phyloP scores from a whole-genome alignment of 768 basidiomycete species.

The Tephrocybe sp. region DNA sequence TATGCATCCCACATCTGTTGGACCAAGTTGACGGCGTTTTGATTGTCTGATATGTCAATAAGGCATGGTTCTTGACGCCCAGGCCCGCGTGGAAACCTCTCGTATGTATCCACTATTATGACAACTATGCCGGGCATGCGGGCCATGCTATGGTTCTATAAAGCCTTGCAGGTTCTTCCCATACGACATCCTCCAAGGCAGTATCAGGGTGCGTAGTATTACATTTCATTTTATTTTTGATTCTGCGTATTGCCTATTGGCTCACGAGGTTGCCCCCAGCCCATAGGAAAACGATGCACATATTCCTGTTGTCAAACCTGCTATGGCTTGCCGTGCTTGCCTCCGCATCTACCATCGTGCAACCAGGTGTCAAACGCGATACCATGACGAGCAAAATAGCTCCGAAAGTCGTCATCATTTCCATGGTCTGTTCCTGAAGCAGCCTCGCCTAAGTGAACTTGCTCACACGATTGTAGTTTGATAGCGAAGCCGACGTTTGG shows the following conservation, averaged over 20 bases:
- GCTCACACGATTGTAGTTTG: constrained; percentile 1
- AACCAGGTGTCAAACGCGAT: not conserved
- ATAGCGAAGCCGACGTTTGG: constrained; percentile 11
- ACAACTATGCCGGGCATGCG: not conserved
- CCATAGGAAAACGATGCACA: constrained; percentile 6
- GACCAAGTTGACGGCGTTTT: not conserved
- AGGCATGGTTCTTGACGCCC: constrained; percentile 2
- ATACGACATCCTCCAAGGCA: constrained; percentile 5
- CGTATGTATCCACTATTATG: too few relatives aligned
- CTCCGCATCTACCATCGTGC: constrained; percentile 1
- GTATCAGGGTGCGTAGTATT: constrained; percentile 3
- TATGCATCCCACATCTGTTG: too few relatives aligned
- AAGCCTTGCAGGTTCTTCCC: not conserved
- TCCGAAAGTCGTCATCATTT: constrained; percentile 15
- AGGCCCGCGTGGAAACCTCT: not conserved
- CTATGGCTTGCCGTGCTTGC: constrained; percentile 10
- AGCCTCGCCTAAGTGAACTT: not conserved
- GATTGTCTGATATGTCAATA: constrained; percentile 2
- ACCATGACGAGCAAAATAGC: not conserved
- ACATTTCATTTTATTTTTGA: too few relatives aligned
- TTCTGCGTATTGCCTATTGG: too few relatives aligned
- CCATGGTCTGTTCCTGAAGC: constrained; percentile 6
- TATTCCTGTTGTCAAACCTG: constrained; percentile 11
- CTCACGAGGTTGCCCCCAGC: not conserved
- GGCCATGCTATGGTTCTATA: constrained; percentile 12